Conservation (phyloP, 2,329 filamentous ascomycete species). For the Cladosporium sp. region DNA sequence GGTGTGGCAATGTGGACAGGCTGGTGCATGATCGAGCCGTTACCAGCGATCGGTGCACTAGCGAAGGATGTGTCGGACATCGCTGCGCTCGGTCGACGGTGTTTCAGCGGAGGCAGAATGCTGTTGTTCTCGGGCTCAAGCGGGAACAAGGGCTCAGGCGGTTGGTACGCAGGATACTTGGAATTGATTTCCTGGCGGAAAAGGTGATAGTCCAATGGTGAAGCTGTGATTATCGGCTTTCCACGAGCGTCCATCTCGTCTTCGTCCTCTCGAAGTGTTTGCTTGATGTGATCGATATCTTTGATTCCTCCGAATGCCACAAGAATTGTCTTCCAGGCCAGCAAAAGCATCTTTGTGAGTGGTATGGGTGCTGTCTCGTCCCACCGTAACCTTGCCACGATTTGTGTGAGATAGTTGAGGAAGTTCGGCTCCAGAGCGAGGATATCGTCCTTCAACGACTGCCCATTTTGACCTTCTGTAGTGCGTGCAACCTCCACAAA, state of each 20-base stretch:
- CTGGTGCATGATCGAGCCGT: slow-evolving; percentile 79
- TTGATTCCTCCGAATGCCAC: slow-evolving; percentile 76
- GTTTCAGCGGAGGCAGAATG: slow-evolving; percentile 78
- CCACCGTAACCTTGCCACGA: slow-evolving; percentile 52
- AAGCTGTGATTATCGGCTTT: slow-evolving; percentile 82
- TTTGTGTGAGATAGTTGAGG: slow-evolving; percentile 66
- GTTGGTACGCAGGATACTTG: slow-evolving; percentile 95
- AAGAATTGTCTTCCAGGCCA: slow-evolving; percentile 89
- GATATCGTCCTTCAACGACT: slow-evolving; percentile 28
- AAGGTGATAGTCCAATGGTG: slow-evolving; percentile 89
- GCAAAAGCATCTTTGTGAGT: slow-evolving; percentile 52
- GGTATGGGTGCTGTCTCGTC: slow-evolving; percentile 57
- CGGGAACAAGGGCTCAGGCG: slow-evolving; percentile 75
- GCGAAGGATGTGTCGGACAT: slow-evolving; percentile 35
- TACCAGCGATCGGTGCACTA: slow-evolving; percentile 45
- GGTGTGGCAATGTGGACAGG: slow-evolving; percentile 98
- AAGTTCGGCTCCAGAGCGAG: slow-evolving; percentile 53
- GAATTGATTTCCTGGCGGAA: slow-evolving; percentile 96
- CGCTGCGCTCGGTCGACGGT: slow-evolving; percentile 53
- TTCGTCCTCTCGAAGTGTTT: slow-evolving; percentile 59
- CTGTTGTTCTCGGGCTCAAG: slow-evolving; percentile 88
- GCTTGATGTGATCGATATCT: slow-evolving; percentile 70
- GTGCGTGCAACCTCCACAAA: slow-evolving; percentile 44
- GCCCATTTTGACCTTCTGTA: slow-evolving; percentile 21
- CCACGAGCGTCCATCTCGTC: slow-evolving; percentile 56